Percentiles rank a stretch among this genome's conserved stretches.
Evolutionary conservation across 2,329 filamentous ascomycete species (phyloP).

Genomic region (Trichoderma sp.): DNA sequence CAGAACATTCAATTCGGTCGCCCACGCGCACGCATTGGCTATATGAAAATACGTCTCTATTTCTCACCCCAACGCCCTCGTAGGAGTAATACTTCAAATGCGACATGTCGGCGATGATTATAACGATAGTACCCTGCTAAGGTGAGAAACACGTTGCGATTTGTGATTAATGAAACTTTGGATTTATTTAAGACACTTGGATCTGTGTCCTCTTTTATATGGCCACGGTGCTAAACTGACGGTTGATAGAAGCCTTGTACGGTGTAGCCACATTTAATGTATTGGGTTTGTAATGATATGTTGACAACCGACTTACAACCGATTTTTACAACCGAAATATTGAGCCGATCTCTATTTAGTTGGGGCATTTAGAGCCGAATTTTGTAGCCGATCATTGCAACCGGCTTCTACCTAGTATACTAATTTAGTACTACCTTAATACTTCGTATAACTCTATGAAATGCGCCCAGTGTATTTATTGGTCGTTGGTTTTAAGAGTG

Average conservation of each 20-base stretch:
- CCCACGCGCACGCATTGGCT: slow-evolving; percentile 46
- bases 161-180: neutral
- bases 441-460: no score
- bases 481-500: neutral
- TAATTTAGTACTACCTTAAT: no score
- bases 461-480: no score
- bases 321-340: neutral
- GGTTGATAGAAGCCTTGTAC: no score
- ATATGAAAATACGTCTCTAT: neutral
- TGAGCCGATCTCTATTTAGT: neutral
- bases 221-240: neutral
- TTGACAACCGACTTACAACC: neutral
- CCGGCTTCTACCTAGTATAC: neutral
- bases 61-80: neutral
- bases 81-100: neutral
- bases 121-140: neutral
- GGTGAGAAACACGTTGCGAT: neutral
- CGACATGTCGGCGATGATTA: neutral
- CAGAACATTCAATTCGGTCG: slow-evolving; percentile 33
- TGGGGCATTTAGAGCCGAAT: neutral
- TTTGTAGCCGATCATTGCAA: neutral
- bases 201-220: neutral
- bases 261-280: neutral
- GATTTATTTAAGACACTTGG: neutral
- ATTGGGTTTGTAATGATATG: neutral